Conservation (phyloP, 345 rosid species). For the Salix viminalis region DNA sequence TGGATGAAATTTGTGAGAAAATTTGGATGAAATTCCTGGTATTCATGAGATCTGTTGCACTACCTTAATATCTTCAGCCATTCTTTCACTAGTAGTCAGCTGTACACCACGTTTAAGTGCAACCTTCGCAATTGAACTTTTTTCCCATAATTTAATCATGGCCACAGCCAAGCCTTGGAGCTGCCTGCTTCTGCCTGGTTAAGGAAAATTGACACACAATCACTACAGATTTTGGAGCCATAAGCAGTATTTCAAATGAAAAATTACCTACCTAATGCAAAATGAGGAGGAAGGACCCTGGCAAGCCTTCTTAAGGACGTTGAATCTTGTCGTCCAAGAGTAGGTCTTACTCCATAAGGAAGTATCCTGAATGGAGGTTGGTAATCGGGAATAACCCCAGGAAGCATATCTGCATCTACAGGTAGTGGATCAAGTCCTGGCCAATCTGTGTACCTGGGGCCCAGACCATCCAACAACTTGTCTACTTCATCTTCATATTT, state of each 20-base stretch:
- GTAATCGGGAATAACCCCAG: constrained; percentile 69
- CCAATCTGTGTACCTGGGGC: constrained; percentile 92
- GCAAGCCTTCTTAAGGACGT: constrained; percentile 76
- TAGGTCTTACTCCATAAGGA: constrained; percentile 85
- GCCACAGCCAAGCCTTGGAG: constrained; percentile 91
- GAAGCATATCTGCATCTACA: constrained; percentile 93
- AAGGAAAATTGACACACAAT: constrained; percentile 17
- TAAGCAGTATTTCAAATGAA: background rate
- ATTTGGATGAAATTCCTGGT: too few species aligned
- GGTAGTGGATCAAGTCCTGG: constrained; percentile 76
- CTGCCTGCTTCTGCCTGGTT: constrained; percentile 81
- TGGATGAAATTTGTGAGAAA: background rate
- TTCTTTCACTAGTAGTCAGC: constrained; percentile 89
- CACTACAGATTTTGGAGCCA: constrained; percentile 1
- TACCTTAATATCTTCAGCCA: constrained; percentile 97
- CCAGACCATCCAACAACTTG: constrained; percentile 68
- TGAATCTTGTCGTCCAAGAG: constrained; percentile 58
- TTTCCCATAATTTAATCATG: constrained; percentile 77
- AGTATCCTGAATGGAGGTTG: constrained; percentile 83
- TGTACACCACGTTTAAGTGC: constrained; percentile 92
- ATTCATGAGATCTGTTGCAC: background rate
- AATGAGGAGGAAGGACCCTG: constrained; percentile 86
- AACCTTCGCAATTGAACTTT: constrained; percentile 74
- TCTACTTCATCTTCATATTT: constrained; percentile 78
- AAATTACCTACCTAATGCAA: constrained; percentile 67